Conservation (phyloP, 768 basidiomycete genomes). For the Suillus decipiens region DNA sequence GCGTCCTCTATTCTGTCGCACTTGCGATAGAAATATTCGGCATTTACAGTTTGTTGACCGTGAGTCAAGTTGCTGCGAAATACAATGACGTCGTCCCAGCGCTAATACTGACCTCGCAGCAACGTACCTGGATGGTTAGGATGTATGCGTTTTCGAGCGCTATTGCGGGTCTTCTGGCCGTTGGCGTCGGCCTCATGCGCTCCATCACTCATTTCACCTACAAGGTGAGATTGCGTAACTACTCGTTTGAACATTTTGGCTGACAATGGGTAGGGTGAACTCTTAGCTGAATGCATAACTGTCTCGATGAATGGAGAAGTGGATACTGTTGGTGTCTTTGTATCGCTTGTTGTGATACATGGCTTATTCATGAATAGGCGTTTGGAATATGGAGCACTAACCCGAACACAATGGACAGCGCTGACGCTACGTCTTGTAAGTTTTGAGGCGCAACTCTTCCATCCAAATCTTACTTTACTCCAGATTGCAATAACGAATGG, state of each 20-base stretch:
- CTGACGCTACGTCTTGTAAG: slow-evolving; percentile 52
- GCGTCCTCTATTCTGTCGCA: slow-evolving; percentile 53
- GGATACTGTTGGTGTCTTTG: slow-evolving; percentile 31
- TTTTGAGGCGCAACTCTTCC: not conserved
- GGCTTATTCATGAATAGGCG: slow-evolving; percentile 30
- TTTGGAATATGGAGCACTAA: slow-evolving; percentile 60
- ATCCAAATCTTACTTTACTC: slow-evolving; percentile 14
- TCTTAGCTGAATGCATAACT: slow-evolving; percentile 56
- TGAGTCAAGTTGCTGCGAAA: slow-evolving; percentile 34
- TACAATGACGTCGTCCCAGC: not conserved
- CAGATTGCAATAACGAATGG: slow-evolving; percentile 69
- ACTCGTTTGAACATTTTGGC: not conserved
- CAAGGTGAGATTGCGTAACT: slow-evolving; percentile 50
- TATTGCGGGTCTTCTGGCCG: slow-evolving; percentile 47
- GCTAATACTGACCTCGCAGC: slow-evolving; percentile 36
- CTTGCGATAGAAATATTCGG: slow-evolving; percentile 59
- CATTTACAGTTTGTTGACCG: slow-evolving; percentile 48
- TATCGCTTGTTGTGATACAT: slow-evolving; percentile 16
- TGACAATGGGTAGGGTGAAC: slow-evolving; percentile 43
- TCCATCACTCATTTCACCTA: slow-evolving; percentile 65
- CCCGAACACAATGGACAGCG: slow-evolving; percentile 30
- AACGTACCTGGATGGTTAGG: slow-evolving; percentile 54
- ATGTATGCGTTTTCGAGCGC: slow-evolving; percentile 56
- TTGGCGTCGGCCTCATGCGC: slow-evolving; percentile 54
- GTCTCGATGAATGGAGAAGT: slow-evolving; percentile 37